Base-by-base conservation (phyloP, 805 yeast species). In the Metschnikowia santaceciliae region DNA sequence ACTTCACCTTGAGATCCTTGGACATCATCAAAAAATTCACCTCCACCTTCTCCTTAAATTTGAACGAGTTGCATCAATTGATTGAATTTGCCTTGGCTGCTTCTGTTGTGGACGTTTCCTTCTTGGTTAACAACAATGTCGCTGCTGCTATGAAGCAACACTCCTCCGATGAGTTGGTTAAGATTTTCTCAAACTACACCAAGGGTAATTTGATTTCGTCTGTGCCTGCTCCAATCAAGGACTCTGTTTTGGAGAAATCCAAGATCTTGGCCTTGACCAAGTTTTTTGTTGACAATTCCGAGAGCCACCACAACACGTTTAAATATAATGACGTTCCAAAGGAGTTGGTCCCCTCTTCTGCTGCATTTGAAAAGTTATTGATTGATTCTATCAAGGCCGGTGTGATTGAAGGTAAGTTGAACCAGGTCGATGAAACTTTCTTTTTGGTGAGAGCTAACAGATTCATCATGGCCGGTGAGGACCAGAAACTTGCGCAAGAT, bases 321-420 rank as follows among this genome's bases (percentile, higher is more conserved):
- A 63, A 63, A 46, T 73, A 71, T 61, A 57, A 54, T 42, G 77
- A 74, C 43, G 64, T 74, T 39, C 74, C 77, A 32, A 51, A 58
- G 32, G 62, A 53, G 17, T 62, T 66, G 51, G 63, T 63, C 13
- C 54, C 65, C 3, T 59, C 69, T 8, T 49, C 68, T 14, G 52
- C 60, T 35, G 75, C 71, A 46, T 67, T 74, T 43, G 78, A 74
- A 59, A 60, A 65, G 42, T 64, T 74, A 51, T 61, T 74, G 54
- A 68, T 74, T 38, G 71, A 70, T 56, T 66, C 76, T 36, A 73
- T 74, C 54, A 72, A 72, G 58, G 64, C 72, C n/a, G 74, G 73
- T 41, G 72, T 74, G 46, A 60, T 74, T 47, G 77, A 74, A 61
- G 78, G 78, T 48, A 74, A 72, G 57, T 67, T 74, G 56, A 72